A percentile compares a stretch with the other conserved stretches of the same genome.
Evolutionary conservation across 2,329 filamentous ascomycete genomes (phyloP).

Genomic region (Fusarium metavorans): DNA sequence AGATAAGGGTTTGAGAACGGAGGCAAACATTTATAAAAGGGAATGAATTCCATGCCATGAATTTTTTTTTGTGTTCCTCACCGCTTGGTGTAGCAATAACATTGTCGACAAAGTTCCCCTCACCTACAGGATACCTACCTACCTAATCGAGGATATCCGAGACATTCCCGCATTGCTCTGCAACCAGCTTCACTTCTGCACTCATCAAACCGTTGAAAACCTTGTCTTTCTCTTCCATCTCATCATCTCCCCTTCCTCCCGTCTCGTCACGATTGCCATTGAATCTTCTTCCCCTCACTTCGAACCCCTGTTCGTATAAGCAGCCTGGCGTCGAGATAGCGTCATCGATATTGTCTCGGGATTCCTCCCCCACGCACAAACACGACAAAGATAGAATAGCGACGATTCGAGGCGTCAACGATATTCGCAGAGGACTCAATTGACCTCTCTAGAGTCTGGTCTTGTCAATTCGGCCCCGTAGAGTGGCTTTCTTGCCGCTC

Average conservation of each 20-base stretch:
- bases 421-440: constrained; percentile 22
- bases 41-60: not conserved
- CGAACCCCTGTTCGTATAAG: constrained; percentile 32
- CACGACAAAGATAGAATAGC: constrained; percentile 18
- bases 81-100: not conserved
- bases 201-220: not conserved
- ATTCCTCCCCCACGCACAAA: constrained; percentile 2
- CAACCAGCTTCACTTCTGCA: not conserved
- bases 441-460: not conserved
- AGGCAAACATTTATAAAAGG: not conserved
- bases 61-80: not conserved
- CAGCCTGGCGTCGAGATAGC: constrained; percentile 32
- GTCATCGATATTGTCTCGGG: constrained; percentile 35
- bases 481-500: not conserved
- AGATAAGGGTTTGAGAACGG: not conserved
- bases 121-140: not conserved
- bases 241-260: not conserved
- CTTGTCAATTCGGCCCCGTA: not conserved
- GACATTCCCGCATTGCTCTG: not conserved
- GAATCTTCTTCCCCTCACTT: constrained; percentile 6
- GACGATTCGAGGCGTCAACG: constrained; percentile 26
- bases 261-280: not conserved
- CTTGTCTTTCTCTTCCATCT: not conserved
- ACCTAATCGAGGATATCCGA: not conserved
- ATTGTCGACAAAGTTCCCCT: not conserved